A percentile compares a stretch with the other conserved stretches of the same genome.
Conservation (phyloP, 306 rosid genomes). For the Fragaria vesca region DNA sequence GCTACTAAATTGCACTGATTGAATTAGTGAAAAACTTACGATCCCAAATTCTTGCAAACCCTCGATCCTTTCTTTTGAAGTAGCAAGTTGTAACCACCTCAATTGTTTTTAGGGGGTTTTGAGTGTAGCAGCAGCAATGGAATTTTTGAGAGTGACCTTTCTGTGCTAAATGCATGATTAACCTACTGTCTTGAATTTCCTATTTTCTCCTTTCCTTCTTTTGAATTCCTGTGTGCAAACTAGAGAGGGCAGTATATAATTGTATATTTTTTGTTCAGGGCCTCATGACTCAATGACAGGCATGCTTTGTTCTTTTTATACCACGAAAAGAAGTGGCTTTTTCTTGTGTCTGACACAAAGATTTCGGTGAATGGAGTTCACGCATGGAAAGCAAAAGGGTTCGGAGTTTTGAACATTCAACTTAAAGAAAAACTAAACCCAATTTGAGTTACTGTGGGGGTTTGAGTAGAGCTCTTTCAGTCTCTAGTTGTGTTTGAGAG, state of each 20-base stretch:
- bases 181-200: slow-evolving; percentile 37
- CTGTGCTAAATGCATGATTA: slow-evolving; percentile 51
- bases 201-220: slow-evolving; percentile 34
- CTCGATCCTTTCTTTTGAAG: too few species aligned
- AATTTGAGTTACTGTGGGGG: slow-evolving; percentile 24
- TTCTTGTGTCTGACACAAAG: slow-evolving; percentile 50
- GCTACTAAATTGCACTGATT: not conserved
- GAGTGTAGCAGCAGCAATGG: slow-evolving; percentile 9
- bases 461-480: slow-evolving; percentile 26
- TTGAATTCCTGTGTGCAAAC: slow-evolving; percentile 24
- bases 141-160: slow-evolving; percentile 9
- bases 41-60: not conserved
- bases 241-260: slow-evolving; percentile 28
- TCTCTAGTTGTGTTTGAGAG: slow-evolving; percentile 26
- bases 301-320: slow-evolving; percentile 67
- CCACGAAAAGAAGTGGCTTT: slow-evolving; percentile 38
- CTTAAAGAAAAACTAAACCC: slow-evolving; percentile 32
- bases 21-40: not conserved
- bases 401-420: slow-evolving; percentile 43
- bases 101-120: not conserved
- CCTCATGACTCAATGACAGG: slow-evolving; percentile 63
- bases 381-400: slow-evolving; percentile 54
- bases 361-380: slow-evolving; percentile 63
- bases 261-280: slow-evolving; percentile 36
- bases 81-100: not conserved